Percentiles rank a stretch among this genome's conserved stretches.
These are phyloP conservation scores for Discostella stelligera DNA, from an alignment of 352 stramenopile species.

Conservation along the genomic window DNA sequence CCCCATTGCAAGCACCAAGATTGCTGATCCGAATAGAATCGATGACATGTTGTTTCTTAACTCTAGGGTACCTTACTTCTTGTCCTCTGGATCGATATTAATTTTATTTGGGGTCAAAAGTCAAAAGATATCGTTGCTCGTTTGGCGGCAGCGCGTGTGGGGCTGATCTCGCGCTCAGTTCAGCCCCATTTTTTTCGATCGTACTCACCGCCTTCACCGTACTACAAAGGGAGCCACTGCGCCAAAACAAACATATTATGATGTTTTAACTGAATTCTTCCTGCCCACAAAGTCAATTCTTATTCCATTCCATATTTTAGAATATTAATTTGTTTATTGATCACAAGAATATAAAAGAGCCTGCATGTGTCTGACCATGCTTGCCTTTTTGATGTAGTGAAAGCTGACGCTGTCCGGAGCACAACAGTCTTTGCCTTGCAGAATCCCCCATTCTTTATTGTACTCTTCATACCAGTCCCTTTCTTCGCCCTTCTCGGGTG, in stretches of 20 bases:
- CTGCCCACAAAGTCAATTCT: too few relatives aligned
- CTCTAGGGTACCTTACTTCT: not conserved
- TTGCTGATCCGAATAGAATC: not conserved
- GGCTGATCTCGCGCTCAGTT: too few relatives aligned
- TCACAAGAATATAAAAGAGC: slow-evolving; percentile 59
- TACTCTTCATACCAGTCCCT: slow-evolving; percentile 80
- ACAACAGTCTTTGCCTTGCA: slow-evolving; percentile 75
- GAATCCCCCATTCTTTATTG: slow-evolving; percentile 79
- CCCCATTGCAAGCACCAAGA: slow-evolving; percentile 16
- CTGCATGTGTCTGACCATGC: slow-evolving; percentile 72
- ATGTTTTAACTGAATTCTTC: too few relatives aligned
- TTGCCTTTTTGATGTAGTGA: slow-evolving; percentile 82
- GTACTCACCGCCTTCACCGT: too few relatives aligned
- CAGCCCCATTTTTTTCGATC: not conserved
- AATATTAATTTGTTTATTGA: not conserved
- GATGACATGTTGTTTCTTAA: not conserved
- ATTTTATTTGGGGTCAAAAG: too few relatives aligned
- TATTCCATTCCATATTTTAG: too few relatives aligned
- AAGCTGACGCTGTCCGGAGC: slow-evolving; percentile 81
- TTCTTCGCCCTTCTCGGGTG: slow-evolving; percentile 26
- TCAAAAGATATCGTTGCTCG: too few relatives aligned
- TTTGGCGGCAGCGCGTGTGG: too few relatives aligned
- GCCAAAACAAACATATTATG: too few relatives aligned
- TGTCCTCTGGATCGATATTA: too few relatives aligned
- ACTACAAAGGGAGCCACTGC: not conserved